Percentiles rank a stretch among this genome's conserved stretches.
phyloP scores from a whole-genome alignment of 2,329 filamentous ascomycete species.

The Nakataea oryzae region DNA sequence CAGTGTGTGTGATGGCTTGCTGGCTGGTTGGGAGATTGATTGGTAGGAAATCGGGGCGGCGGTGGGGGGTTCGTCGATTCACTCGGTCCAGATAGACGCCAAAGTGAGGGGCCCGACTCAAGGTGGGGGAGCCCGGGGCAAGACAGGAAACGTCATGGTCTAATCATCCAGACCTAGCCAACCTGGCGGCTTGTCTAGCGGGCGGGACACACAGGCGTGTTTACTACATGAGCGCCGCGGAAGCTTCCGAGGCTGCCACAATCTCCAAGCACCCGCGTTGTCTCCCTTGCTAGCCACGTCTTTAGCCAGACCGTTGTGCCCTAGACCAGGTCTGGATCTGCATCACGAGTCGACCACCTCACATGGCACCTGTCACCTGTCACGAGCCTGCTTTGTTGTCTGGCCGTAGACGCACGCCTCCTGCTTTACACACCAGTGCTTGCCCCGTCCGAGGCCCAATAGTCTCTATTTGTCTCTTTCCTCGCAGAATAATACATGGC shows the following conservation, averaged over 20 bases:
- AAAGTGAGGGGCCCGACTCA: no score
- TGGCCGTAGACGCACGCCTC: neutral
- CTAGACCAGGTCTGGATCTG: neutral
- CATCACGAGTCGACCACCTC: neutral
- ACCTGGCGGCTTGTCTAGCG: neutral
- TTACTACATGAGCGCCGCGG: neutral
- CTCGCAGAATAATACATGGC: no score
- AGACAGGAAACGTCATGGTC: no score
- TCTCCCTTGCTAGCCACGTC: no score
- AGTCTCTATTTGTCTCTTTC: neutral
- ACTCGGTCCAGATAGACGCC: no score
- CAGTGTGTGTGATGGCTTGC: no score
- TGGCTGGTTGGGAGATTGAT: no score
- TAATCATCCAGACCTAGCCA: no score
- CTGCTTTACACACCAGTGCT: neutral
- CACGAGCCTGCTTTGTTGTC: no score
- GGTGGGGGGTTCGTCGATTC: no score
- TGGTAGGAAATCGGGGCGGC: no score
- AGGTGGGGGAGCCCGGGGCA: neutral
- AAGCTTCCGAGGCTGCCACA: neutral
- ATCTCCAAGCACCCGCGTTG: neutral
- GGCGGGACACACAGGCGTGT: neutral
- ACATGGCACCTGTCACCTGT: neutral
- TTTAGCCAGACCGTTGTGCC: no score
- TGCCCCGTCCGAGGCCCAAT: neutral